A percentile compares a stretch with the other conserved stretches of the same genome.
phyloP scores from a whole-genome alignment of 371 early-diverging fungal species.

The Dichotomocladium elegans region DNA sequence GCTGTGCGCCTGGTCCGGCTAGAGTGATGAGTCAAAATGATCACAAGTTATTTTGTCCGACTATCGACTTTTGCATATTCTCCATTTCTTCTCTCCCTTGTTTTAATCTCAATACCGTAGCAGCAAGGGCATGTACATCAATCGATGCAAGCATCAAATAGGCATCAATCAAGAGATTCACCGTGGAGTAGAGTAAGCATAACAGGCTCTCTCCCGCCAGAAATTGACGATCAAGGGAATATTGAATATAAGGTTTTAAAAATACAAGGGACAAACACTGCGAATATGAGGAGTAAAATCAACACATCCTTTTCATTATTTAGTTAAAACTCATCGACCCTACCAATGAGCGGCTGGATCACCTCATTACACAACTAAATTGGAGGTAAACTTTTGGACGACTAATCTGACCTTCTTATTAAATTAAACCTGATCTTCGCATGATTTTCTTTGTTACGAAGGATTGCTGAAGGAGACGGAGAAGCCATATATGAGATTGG shows the following conservation, averaged over 20 bases:
- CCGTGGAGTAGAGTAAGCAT: not conserved
- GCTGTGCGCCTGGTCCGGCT: too few species aligned
- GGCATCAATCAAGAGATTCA: not conserved
- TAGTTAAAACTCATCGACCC: conserved; percentile 78
- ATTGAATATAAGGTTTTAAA: conserved; percentile 91
- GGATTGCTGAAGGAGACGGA: conserved; percentile 84
- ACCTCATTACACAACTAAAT: conserved; percentile 88
- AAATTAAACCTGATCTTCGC: not conserved
- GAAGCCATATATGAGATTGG: conserved; percentile 88
- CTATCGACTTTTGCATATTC: too few species aligned
- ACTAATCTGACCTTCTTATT: not conserved
- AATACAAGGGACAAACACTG: not conserved
- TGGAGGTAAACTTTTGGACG: conserved; percentile 60
- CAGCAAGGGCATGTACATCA: too few species aligned
- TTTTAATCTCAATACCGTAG: too few species aligned
- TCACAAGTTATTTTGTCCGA: too few species aligned
- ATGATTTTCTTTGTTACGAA: conserved; percentile 11
- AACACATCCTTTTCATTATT: not conserved
- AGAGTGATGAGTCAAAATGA: too few species aligned
- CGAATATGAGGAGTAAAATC: not conserved
- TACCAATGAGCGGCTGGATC: conserved; percentile 69
- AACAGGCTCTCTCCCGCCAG: conserved; percentile 63
- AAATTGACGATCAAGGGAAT: conserved; percentile 81
- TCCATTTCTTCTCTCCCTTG: too few species aligned
- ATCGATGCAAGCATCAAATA: not conserved